Percentiles rank a stretch among this genome's conserved stretches.
phyloP scores from a whole-genome alignment of 352 stramenopile species.

The Phytophthora syringae region DNA sequence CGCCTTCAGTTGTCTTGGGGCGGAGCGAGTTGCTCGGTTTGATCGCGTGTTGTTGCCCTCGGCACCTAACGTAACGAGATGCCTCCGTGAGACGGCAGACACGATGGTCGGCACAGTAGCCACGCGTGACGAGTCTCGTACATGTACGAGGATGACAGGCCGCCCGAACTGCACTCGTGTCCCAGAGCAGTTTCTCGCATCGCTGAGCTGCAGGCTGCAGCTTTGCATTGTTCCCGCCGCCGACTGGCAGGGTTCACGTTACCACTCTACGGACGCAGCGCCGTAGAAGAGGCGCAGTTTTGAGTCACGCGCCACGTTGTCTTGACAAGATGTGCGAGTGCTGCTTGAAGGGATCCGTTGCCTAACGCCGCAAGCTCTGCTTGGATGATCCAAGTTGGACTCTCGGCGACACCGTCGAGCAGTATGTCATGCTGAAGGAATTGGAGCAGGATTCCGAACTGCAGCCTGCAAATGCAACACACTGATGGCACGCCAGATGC shows the following conservation, averaged over 20 bases:
- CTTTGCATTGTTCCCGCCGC: constrained; percentile 5
- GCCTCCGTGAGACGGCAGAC: too few species aligned
- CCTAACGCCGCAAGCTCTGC: constrained; percentile 13
- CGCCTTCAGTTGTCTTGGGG: background rate
- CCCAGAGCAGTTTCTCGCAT: constrained; percentile 31
- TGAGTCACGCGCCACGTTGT: background rate
- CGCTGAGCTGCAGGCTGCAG: background rate
- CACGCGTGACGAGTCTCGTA: too few species aligned
- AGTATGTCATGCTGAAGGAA: too few species aligned
- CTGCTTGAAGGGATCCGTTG: constrained; percentile 38
- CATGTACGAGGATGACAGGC: constrained; percentile 9
- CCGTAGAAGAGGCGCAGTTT: background rate
- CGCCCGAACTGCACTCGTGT: constrained; percentile 1
- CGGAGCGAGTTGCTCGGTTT: too few species aligned
- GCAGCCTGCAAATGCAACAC: too few species aligned
- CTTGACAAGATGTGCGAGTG: constrained; percentile 7
- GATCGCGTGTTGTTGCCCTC: too few species aligned
- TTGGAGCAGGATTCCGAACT: too few species aligned
- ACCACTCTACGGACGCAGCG: constrained; percentile 18
- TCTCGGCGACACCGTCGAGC: too few species aligned
- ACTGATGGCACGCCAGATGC: too few species aligned
- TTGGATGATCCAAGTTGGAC: too few species aligned
- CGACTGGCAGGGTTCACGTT: constrained; percentile 30
- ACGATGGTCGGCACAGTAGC: background rate
- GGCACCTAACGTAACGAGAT: too few species aligned